Conservation (phyloP, 139 green algal genomes). For the Tetraselmis striata region DNA sequence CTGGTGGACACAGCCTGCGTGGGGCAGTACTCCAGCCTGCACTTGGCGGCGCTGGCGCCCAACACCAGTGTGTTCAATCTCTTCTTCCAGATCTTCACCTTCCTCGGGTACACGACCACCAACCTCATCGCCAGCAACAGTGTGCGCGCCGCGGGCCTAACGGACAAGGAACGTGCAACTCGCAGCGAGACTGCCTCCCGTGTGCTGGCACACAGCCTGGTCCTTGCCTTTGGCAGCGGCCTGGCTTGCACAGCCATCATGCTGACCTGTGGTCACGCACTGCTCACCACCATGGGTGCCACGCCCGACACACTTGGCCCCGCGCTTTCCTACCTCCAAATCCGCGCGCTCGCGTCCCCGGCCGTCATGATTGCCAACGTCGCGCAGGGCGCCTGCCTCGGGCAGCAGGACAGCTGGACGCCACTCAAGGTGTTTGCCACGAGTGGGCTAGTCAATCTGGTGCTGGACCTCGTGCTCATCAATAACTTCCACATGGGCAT, state of each 20-base stretch:
- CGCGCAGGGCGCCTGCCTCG: slow-evolving; percentile 53
- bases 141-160: slow-evolving; percentile 3
- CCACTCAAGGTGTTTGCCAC: slow-evolving; percentile 43
- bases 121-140: slow-evolving; percentile 47
- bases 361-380: slow-evolving; percentile 51
- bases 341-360: slow-evolving; percentile 50
- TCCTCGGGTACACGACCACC: slow-evolving; percentile 52
- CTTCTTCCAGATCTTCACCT: slow-evolving; percentile 60
- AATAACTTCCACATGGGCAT: slow-evolving; percentile 26
- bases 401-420: slow-evolving; percentile 52
- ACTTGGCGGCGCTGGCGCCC: slow-evolving; percentile 61
- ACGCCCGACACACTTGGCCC: slow-evolving; percentile 26
- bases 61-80: slow-evolving; percentile 69
- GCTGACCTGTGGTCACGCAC: slow-evolving; percentile 12
- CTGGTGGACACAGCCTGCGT: slow-evolving; percentile 63
- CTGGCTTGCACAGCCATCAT: slow-evolving; percentile 16
- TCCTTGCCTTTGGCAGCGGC: slow-evolving; percentile 27
- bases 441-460: slow-evolving; percentile 40
- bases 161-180: slow-evolving; percentile 2
- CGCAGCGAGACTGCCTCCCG: slow-evolving; percentile 5
- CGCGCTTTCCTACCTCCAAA: slow-evolving; percentile 21
- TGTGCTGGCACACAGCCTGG: slow-evolving; percentile 29
- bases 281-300: slow-evolving; percentile 41
- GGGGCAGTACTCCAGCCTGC: slow-evolving; percentile 38
- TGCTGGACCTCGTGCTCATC: slow-evolving; percentile 44